Conservation (phyloP, 371 early-diverging fungal genomes). For the Caulochytrium protostelioides region DNA sequence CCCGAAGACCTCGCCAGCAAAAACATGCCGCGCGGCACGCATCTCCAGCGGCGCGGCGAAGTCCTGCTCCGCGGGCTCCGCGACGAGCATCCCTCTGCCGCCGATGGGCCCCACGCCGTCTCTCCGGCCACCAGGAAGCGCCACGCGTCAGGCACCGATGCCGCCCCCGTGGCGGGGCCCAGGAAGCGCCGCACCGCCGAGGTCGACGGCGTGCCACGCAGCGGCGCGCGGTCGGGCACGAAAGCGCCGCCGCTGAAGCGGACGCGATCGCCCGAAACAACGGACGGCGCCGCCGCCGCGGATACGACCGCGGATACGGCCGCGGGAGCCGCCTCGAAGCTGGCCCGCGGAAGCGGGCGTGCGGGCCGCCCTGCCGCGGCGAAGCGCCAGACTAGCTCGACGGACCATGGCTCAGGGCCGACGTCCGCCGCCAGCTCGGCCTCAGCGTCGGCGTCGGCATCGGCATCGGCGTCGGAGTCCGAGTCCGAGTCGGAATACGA, state of each 20-base stretch:
- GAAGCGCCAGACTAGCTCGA: not conserved
- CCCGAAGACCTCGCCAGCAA: constrained; percentile 9
- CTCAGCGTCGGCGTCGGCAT: too few relatives aligned
- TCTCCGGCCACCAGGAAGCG: too few relatives aligned
- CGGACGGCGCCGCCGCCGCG: not conserved
- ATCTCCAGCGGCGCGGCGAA: constrained; percentile 61
- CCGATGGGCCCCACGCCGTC: too few relatives aligned
- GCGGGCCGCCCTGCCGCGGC: not conserved
- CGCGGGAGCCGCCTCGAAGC: too few relatives aligned
- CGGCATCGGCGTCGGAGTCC: too few relatives aligned
- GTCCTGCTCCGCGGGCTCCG: too few relatives aligned
- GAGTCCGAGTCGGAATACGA: constrained; percentile 12
- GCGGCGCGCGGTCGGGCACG: too few relatives aligned
- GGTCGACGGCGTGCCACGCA: too few relatives aligned
- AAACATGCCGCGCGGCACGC: constrained; percentile 42
- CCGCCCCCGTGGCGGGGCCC: constrained; percentile 17
- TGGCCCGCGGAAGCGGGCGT: not conserved
- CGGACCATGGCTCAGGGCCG: not conserved
- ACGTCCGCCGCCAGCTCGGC: not conserved
- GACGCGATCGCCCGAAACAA: too few relatives aligned
- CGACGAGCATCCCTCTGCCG: too few relatives aligned
- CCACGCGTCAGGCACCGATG: constrained; percentile 67
- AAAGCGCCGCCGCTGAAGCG: too few relatives aligned
- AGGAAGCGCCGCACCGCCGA: too few relatives aligned
- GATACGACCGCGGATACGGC: not conserved